Evolutionary conservation across 345 rosid genomes (phyloP).

Genomic region (Syzygium aromaticum): DNA sequence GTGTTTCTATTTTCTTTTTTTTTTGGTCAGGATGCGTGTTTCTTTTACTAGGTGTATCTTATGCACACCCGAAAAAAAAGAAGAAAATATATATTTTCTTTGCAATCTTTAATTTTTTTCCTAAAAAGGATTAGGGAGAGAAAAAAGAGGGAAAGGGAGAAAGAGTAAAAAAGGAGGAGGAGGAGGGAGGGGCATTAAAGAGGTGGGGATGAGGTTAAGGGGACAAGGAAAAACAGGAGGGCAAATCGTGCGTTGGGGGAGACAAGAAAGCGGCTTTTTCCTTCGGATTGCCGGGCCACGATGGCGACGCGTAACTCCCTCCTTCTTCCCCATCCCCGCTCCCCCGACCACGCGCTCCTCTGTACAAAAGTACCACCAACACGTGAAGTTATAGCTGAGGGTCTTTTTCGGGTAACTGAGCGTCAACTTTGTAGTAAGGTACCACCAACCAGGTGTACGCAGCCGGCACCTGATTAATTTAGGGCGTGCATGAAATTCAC

Average conservation of each 20-base stretch:
- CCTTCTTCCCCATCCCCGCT: no score
- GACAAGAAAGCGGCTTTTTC: not conserved
- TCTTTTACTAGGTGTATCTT: not conserved
- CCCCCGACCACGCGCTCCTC: not conserved
- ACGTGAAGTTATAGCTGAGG: no score
- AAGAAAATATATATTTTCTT: not conserved
- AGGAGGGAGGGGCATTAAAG: not conserved
- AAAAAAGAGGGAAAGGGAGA: not conserved
- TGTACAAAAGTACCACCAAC: not conserved
- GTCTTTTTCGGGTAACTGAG: no score
- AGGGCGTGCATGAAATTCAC: no score
- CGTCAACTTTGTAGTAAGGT: no score
- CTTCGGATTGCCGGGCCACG: not conserved
- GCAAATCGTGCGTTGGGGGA: not conserved
- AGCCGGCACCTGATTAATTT: no score
- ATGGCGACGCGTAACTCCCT: not conserved
- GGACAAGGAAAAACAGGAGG: not conserved
- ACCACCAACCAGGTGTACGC: no score
- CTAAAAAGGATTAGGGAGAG: not conserved
- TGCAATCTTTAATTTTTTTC: not conserved
- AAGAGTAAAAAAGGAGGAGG: not conserved
- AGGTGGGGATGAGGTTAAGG: not conserved
- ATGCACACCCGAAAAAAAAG: not conserved
- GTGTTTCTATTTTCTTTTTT: no score
- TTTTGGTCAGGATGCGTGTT: no score